Base-by-base conservation (phyloP, 495 filamentous ascomycete genomes). In the Melanomma pulvis-pyrius region DNA sequence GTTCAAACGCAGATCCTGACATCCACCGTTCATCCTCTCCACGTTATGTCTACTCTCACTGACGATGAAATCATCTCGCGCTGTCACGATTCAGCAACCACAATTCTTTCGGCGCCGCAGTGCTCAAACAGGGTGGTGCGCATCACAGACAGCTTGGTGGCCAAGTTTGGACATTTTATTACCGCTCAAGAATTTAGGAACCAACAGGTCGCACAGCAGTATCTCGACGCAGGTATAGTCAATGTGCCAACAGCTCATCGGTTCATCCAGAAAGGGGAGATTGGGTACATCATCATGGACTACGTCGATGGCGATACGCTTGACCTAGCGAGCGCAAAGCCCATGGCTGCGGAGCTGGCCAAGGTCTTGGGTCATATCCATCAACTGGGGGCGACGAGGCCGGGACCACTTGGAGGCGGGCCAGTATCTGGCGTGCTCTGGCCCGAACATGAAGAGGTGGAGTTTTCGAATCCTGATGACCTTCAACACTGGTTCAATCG, bases 301-400 rank as follows among this genome's bases (percentile, higher is more conserved):
- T 54, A 54, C 26, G 51, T 54, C 12, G 51, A 54, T 28, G 51
- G 51, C 51, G 26, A 54, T 30, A 54, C 51, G 51, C 51, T 54
- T 54, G 51, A 54, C 19, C 26, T 54, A 19, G 26, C 19, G 51
- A 54, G 51, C 51, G 51, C 51, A 30, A 54, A 54, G 19, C 6
- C 6, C 51, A 12, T 54, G 24, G 54, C 32, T 58, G 26, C 24
- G 51, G 54, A 58, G 54, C 54, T 58, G 32, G 54, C 28, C 54
- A 58, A 39, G 54, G 54, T 58, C 32, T 58, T 58, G 41, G 36
- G 36, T 58, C 24, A 58, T 58, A 58, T 58, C 54, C 54, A 58
- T 58, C 54, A 58, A 44, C 54, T 39, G 54, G 17, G 17, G 41
- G 54, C 29, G 54, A 58, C 54, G 54, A 58, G 24, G 54, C 54